Evolutionary conservation across 805 yeast species (phyloP).

Genomic region (Candida oleophila): DNA sequence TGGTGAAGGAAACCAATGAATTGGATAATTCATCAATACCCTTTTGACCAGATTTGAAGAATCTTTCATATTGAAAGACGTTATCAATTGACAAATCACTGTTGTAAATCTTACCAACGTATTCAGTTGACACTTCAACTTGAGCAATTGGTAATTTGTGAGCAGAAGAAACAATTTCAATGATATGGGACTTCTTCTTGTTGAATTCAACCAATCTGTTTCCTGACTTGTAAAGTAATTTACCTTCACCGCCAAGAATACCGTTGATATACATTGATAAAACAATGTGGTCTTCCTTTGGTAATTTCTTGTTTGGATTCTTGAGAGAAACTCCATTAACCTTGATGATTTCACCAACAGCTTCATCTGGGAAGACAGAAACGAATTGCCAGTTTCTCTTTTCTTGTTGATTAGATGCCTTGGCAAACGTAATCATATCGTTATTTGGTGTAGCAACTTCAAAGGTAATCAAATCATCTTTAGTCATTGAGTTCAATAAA

Average conservation of each 20-base stretch:
- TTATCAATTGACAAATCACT: slow-evolving; percentile 54
- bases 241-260: slow-evolving; percentile 57
- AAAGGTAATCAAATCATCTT: slow-evolving; percentile 50
- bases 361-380: slow-evolving; percentile 69
- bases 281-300: slow-evolving; percentile 52
- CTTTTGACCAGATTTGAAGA: slow-evolving; percentile 41
- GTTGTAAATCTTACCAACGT: slow-evolving; percentile 68
- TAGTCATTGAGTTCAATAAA: slow-evolving; percentile 22
- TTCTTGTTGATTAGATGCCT: slow-evolving; percentile 61
- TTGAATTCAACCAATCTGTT: slow-evolving; percentile 48
- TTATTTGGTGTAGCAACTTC: slow-evolving; percentile 54
- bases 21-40: slow-evolving; percentile 46
- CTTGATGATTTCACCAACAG: slow-evolving; percentile 68
- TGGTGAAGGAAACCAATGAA: slow-evolving; percentile 49
- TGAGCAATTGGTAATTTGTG: slow-evolving; percentile 41
- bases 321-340: slow-evolving; percentile 54
- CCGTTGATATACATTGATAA: slow-evolving; percentile 65
- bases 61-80: slow-evolving; percentile 52
- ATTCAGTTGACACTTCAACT: slow-evolving; percentile 57
- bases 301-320: slow-evolving; percentile 29
- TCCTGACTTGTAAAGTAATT: slow-evolving; percentile 48
- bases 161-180: slow-evolving; percentile 43
- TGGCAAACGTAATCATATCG: slow-evolving; percentile 53
- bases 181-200: slow-evolving; percentile 37
- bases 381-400: slow-evolving; percentile 64